Base-by-base conservation (phyloP, 257 asterid species). In the Solanum etuberosum region DNA sequence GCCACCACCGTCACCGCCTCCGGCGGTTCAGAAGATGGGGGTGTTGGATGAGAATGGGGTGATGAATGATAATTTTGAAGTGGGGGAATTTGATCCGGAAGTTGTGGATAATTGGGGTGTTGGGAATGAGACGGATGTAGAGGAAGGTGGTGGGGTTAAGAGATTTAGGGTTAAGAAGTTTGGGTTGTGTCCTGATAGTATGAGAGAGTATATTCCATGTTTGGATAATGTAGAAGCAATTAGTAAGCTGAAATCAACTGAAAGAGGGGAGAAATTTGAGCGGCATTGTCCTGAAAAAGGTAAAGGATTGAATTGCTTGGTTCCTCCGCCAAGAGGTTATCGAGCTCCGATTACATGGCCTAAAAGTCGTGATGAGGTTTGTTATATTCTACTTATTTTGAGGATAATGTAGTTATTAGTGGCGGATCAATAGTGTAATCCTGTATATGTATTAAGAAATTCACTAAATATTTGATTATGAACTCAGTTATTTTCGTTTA, bases 171-270 rank as follows among this genome's bases (percentile, higher is more conserved):
- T 95, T 85, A 92, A 91, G 88, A 94, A 95, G 91, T 94, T 92
- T 63, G 88, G 80, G 2, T 13, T 92, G 88, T 97, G 98, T 81
- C 92, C 92, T 1, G 91, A 65, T 87, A 93, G 93, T 87, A 91
- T 94, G 98, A 92, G 94, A 89, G 99, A 97, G 93, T 93, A 93
- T 85, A 94, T 97, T 63, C 99, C 99, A 42, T 97, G 99, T 89
- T 89, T 95, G 95, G 99, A 95, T 90, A 95, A 97, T 86, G 90
- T 70, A 76, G 96, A 94, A 91, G 98, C 96, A 16, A 92, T 95
- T 40, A 81, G 90, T 88, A 89, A 88, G 87, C 76, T 95, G 94
- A 85, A 72, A 86, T 94, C 98, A 16, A 93, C 95, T 4, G 94
- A 92, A 78, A 95, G 92, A 87, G 98, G 98, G 34, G 98, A 95